Conservation (phyloP, 257 asterid species). For the Linaria vulgaris region DNA sequence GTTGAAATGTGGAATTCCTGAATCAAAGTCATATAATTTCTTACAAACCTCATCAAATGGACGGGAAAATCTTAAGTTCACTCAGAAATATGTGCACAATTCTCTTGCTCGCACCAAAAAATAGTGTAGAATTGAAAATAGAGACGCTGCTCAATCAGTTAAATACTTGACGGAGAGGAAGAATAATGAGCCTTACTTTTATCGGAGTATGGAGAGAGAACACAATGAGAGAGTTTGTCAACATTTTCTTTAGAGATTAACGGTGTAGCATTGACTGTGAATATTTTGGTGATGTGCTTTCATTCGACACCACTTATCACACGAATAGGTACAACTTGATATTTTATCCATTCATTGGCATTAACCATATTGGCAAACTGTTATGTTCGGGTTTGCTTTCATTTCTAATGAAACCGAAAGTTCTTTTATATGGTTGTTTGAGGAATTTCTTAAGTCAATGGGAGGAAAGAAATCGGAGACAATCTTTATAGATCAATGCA, state of each 20-base stretch:
- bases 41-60: not conserved
- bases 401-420: not conserved
- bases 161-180: no score
- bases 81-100: no score
- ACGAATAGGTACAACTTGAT: conserved; percentile 19
- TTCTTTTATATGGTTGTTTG: not conserved
- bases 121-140: no score
- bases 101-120: no score
- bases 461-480: not conserved
- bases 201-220: no score
- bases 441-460: not conserved
- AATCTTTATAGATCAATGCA: not conserved
- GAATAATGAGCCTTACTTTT: no score
- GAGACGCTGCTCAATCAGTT: no score
- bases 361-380: not conserved
- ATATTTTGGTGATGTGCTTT: conserved; percentile 14
- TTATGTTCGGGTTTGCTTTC: not conserved
- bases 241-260: not conserved
- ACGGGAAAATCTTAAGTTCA: no score
- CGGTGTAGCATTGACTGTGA: conserved; percentile 10
- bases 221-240: no score
- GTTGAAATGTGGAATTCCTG: conserved; percentile 6
- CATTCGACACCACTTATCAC: not conserved
- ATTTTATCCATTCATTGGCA: conserved; percentile 14
- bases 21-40: not conserved